A percentile compares a stretch with the other conserved stretches of the same genome.
These are phyloP conservation scores for Schizosaccharomyces versatilis DNA, from an alignment of 1,139 yeast genomes.

Conservation along the genomic window DNA sequence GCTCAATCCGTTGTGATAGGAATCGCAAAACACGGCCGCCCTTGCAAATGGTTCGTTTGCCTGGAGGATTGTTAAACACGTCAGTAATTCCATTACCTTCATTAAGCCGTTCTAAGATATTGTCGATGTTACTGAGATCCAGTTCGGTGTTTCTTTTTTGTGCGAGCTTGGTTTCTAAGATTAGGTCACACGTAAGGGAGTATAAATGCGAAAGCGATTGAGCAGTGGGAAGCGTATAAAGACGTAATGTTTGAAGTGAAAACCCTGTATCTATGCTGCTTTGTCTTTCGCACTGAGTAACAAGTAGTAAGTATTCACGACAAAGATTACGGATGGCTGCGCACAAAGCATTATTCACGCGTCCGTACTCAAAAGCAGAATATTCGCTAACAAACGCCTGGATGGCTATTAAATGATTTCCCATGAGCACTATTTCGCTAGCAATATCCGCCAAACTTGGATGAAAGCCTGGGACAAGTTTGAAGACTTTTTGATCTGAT, in stretches of 20 bases:
- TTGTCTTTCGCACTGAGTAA: slow-evolving; percentile 34
- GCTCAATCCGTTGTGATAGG: slow-evolving; percentile 35
- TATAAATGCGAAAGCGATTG: slow-evolving; percentile 34
- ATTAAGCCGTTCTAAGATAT: slow-evolving; percentile 15
- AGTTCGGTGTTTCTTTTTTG: slow-evolving; percentile 12
- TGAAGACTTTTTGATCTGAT: slow-evolving; percentile 23
- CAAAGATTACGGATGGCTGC: slow-evolving; percentile 32
- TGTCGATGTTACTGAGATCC: slow-evolving; percentile 18
- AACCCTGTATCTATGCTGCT: slow-evolving; percentile 27
- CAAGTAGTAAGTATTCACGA: slow-evolving; percentile 26
- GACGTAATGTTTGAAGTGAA: slow-evolving; percentile 30
- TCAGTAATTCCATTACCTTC: slow-evolving; percentile 14
- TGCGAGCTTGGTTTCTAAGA: slow-evolving; percentile 14
- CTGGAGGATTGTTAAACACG: slow-evolving; percentile 15
- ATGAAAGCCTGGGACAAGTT: slow-evolving; percentile 51
- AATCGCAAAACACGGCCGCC: slow-evolving; percentile 28
- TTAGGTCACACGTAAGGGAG: slow-evolving; percentile 25
- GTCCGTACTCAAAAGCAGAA: slow-evolving; percentile 37
- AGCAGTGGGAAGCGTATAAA: slow-evolving; percentile 21
- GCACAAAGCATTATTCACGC: slow-evolving; percentile 53
- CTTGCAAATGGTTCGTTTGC: slow-evolving; percentile 11
- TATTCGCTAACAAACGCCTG: slow-evolving; percentile 35
- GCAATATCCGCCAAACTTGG: slow-evolving; percentile 55
- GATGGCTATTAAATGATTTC: slow-evolving; percentile 39
- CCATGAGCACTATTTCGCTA: slow-evolving; percentile 35